Evolutionary conservation across 352 stramenopile species (phyloP), one percentile per base, ranked within the genome.

Genomic region (Blastocystis sp.): DNA sequence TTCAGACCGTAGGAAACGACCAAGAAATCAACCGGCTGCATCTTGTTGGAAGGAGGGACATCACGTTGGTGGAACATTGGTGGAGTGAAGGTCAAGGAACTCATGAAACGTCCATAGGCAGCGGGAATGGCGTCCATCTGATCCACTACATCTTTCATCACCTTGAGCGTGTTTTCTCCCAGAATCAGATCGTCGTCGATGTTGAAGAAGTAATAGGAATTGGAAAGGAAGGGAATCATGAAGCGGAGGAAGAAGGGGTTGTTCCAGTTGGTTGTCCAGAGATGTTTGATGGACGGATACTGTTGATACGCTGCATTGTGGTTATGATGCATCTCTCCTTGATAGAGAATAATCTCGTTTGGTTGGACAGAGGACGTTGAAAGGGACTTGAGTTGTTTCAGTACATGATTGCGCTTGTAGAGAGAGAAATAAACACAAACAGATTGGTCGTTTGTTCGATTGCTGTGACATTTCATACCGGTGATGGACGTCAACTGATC

Each of bases 111-210:
- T 0, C 40, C 46, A 40, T 44, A 40, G 4, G 63, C 69, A n/a
- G 44, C 69, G 0, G 69, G 9, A 11, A 44, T 40, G 4, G 69
- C 46, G 40, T 81, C 49, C 11, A 44, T 63, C 46, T 32, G 2
- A 42, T 61, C 44, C 18, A 81, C 42, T 2, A 40, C 24, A 6
- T 44, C 29, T n/a, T 63, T 34, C 11, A 81, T 21, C 6, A 11
- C 1, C 9, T 44, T 16, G 53, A 81, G 24, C 16, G 69, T 81
- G 24, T 64, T 16, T 24, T 32, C 9, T 27, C 40, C 46, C 0
- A 44, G 69, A 42, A 81, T 81, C 4, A 81, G 61, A 32, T 81
- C 69, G 27, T 81, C 69, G 40, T 81, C 69, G 29, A 81, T 27
- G 9, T 63, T 44, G 24, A 81, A 63, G 27, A 63, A 27, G 40